phyloP scores from a whole-genome alignment of 2,329 filamentous ascomycete species.

The Teratosphaeriaceae sp. region DNA sequence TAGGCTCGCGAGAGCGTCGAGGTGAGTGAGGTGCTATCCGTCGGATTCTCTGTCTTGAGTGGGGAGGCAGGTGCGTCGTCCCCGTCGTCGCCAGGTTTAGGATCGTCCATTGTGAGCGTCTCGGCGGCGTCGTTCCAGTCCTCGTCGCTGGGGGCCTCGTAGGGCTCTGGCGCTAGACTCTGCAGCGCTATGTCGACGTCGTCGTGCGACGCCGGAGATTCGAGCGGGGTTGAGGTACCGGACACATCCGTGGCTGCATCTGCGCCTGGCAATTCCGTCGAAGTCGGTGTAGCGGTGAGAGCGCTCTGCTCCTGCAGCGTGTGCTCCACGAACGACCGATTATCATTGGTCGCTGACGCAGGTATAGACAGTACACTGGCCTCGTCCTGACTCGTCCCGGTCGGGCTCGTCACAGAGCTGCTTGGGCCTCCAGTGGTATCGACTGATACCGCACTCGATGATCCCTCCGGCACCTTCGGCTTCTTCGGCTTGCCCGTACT shows the following conservation, averaged over 20 bases:
- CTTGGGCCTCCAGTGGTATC: neutral
- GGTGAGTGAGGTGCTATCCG: constrained; percentile 1
- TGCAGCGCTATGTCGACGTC: constrained; percentile 23
- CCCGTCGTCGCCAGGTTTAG: neutral
- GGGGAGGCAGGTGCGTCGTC: neutral
- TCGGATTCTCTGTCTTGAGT: neutral
- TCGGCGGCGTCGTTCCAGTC: constrained; percentile 18
- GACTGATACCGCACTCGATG: constrained; percentile 9
- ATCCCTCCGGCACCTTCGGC: constrained; percentile 36
- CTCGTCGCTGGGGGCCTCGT: constrained; percentile 1
- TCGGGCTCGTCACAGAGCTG: neutral
- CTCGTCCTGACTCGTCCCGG: neutral
- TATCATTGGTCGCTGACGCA: neutral
- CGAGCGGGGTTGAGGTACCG: constrained; percentile 27
- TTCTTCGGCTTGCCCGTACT: constrained; percentile 63
- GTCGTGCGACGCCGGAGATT: constrained; percentile 42
- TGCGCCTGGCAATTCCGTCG: neutral
- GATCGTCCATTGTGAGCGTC: constrained; percentile 12
- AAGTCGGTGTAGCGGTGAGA: neutral
- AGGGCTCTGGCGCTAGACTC: constrained; percentile 5
- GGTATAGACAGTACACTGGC: neutral
- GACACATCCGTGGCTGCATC: neutral
- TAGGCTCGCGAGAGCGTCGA: neutral
- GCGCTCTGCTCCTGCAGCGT: constrained; percentile 3
- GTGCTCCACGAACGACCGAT: neutral